Conservation (phyloP, 805 yeast species). For the Yarrowia deformans region DNA sequence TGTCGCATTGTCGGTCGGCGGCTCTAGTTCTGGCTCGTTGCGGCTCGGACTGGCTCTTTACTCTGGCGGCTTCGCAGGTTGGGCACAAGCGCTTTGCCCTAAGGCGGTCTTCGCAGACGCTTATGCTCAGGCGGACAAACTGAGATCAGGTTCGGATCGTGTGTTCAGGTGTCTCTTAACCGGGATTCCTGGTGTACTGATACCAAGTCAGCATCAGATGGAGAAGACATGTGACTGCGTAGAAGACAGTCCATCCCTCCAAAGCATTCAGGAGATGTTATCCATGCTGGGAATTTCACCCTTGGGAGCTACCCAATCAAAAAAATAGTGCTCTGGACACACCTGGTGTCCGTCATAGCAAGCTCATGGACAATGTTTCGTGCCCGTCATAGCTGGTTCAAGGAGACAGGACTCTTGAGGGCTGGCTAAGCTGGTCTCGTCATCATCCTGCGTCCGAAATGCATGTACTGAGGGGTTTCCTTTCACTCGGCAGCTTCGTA, state of each 20-base stretch:
- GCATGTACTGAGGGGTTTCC: constrained; percentile 8
- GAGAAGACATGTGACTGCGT: neutral
- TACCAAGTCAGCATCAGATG: neutral
- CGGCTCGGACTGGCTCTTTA: neutral
- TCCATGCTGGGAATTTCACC: constrained; percentile 20
- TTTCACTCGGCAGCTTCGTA: constrained; percentile 4
- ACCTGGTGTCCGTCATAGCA: neutral
- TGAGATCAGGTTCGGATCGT: constrained; percentile 3
- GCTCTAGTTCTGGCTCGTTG: neutral
- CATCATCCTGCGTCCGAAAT: constrained; percentile 11
- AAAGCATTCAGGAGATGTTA: constrained; percentile 1
- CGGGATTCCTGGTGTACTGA: constrained; percentile 1
- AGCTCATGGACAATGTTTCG: constrained; percentile 17
- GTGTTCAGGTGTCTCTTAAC: neutral
- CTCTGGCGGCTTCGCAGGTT: constrained; percentile 1
- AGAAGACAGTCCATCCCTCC: neutral
- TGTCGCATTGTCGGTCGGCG: constrained; percentile 8
- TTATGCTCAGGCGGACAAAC: neutral
- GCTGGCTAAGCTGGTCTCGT: constrained; percentile 5
- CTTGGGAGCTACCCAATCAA: neutral
- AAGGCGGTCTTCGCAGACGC: neutral
- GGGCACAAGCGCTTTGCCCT: neutral
- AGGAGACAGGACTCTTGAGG: constrained; percentile 1
- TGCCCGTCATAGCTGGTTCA: constrained; percentile 11
- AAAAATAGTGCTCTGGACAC: neutral